Conservation (phyloP, 352 stramenopile genomes). For the Pythium apleroticum region DNA sequence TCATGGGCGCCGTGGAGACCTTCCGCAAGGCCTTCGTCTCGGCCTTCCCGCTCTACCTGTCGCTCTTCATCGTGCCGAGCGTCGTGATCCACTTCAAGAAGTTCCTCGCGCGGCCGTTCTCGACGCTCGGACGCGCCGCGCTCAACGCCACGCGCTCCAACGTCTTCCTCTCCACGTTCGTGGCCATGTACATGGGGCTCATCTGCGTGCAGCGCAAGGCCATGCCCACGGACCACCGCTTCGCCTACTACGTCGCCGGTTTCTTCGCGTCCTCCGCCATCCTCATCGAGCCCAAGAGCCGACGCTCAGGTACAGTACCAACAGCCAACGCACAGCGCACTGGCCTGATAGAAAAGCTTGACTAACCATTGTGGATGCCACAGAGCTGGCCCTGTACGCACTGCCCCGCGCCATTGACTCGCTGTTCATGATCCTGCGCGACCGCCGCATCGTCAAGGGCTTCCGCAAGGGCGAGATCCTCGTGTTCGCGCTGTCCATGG, state of each 20-base stretch:
- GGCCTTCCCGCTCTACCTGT: slow-evolving; percentile 82
- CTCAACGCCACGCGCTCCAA: slow-evolving; percentile 75
- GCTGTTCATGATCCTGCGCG: slow-evolving; percentile 72
- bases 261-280: slow-evolving; percentile 67
- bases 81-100: slow-evolving; percentile 83
- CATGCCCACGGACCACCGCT: slow-evolving; percentile 62
- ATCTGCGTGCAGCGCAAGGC: slow-evolving; percentile 61
- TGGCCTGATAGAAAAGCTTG: too few relatives aligned
- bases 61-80: slow-evolving; percentile 80
- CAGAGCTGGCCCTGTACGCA: slow-evolving; percentile 80
- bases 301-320: slow-evolving; percentile 55
- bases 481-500: slow-evolving; percentile 79
- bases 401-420: slow-evolving; percentile 75
- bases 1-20: slow-evolving; percentile 42
- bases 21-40: slow-evolving; percentile 63
- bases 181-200: slow-evolving; percentile 65
- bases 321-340: too few relatives aligned
- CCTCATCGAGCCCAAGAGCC: slow-evolving; percentile 76
- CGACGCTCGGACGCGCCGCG: slow-evolving; percentile 53
- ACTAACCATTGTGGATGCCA: slow-evolving; percentile 2
- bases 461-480: slow-evolving; percentile 69
- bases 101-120: slow-evolving; percentile 61
- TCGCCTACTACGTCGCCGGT: slow-evolving; percentile 75
- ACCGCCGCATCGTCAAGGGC: slow-evolving; percentile 66
- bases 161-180: slow-evolving; percentile 71